Evolutionary conservation across 2,329 filamentous ascomycete genomes (phyloP).

Genomic region (Colletotrichum sp.): DNA sequence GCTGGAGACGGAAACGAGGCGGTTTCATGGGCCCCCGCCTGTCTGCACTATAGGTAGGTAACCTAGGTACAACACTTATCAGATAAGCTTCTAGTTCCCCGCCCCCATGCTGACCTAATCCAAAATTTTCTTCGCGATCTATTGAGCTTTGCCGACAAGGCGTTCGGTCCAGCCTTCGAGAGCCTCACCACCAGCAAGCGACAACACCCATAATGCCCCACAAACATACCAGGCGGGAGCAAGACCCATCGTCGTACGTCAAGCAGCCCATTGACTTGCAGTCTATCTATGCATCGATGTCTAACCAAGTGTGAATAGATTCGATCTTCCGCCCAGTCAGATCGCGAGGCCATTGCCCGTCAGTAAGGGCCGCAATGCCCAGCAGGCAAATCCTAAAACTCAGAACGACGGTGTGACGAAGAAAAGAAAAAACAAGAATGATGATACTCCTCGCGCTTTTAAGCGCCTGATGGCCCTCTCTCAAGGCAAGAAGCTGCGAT

Average conservation of each 20-base stretch:
- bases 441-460: constrained; percentile 91
- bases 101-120: constrained; percentile 5
- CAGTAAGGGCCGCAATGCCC: constrained; percentile 24
- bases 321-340: constrained; percentile 53
- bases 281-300: neutral
- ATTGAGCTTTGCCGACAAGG: neutral
- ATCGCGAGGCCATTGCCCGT: constrained; percentile 56
- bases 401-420: constrained; percentile 37
- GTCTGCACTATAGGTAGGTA: neutral
- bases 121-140: neutral
- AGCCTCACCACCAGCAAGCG: neutral
- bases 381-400: constrained; percentile 25
- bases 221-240: constrained; percentile 76
- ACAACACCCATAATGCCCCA: constrained; percentile 69
- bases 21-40: neutral
- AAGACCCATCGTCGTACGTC: constrained; percentile 58
- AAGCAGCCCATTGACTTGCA: neutral
- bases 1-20: neutral
- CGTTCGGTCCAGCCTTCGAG: neutral
- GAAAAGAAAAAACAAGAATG: constrained; percentile 51
- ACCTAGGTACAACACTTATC: neutral
- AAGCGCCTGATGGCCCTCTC: constrained; percentile 81
- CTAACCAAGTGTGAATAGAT: constrained; percentile 36
- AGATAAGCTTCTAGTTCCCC: neutral
- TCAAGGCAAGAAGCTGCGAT: constrained; percentile 61